Evolutionary conservation across 2,329 filamentous ascomycete species (phyloP).

Genomic region (Colletotrichum sp.): DNA sequence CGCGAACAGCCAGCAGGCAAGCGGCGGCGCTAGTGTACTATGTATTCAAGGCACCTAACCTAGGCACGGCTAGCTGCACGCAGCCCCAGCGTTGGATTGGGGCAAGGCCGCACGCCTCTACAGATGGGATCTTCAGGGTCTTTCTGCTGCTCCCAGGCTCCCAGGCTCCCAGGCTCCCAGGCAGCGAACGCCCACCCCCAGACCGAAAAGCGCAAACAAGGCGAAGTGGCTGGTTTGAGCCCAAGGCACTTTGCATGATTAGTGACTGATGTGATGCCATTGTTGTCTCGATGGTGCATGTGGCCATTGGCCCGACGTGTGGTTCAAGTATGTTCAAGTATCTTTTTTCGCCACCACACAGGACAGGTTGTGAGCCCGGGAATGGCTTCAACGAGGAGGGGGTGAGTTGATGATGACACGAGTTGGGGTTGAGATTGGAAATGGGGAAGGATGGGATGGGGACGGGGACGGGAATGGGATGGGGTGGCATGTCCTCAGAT

Average conservation of each 20-base stretch:
- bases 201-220: background rate
- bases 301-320: background rate
- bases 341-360: background rate
- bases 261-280: background rate
- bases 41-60: background rate
- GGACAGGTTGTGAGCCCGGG: background rate
- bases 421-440: background rate
- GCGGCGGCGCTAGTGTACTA: slow-evolving; percentile 1
- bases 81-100: slow-evolving; percentile 7
- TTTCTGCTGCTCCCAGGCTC: background rate
- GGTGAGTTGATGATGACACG: background rate
- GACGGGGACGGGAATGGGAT: background rate
- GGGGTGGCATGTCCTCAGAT: background rate
- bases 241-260: background rate
- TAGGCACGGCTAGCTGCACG: slow-evolving; percentile 7
- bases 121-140: slow-evolving; percentile 20
- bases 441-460: background rate
- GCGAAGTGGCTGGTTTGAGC: background rate
- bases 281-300: background rate
- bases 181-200: background rate
- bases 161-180: background rate
- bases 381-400: background rate
- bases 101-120: slow-evolving; percentile 6
- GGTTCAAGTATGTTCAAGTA: background rate
- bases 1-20: slow-evolving; percentile 2